Base-by-base conservation (phyloP, 1,284 basidiomycete genomes). In the Pseudozyma tsukubaensis region DNA sequence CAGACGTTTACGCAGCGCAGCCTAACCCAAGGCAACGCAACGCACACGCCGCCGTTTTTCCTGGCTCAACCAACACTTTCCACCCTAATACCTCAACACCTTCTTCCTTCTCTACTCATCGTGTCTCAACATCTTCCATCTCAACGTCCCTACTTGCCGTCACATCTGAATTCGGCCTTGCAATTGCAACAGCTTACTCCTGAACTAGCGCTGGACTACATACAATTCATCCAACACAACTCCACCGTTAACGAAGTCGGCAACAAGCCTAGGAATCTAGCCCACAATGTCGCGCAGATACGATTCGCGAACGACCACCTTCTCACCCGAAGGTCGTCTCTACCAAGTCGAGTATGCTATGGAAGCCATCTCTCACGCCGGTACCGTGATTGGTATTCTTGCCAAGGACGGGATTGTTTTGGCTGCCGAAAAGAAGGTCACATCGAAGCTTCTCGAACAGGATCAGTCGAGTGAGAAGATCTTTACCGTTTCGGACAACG, bases 371-470 rank as follows among this genome's bases (percentile, higher is more conserved):
- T 95, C 94, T 32, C 94, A 96, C 82, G 95, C 94, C 32, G 95
- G 95, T 71, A 95, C 94, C 14, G 94, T 97, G 47, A 89, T 98
- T 34, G 94, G 94, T 43, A 92, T 97, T 58, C 88, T 97, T n/a
- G 93, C 94, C 19, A 94, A 92, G 77, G 85, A 72, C 50, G 96
- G 97, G 1, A 93, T 99, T 40, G 94, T 98, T 2, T 89, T 99
- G n/a, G 96, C 94, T 0, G 96, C 96, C 8, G 96, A 99, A 88
- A 99, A 99, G 90, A 97, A 97, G 87, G 94, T 99, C 43, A 98
- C 97, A 0, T 94, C 94, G 51, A 99, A 99, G 86, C 90, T 99
- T 48, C 89, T 99, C 64, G 96, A 99, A 57, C 94, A 94, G 85
- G 93, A 93, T 43, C 82, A 80, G 18, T 96, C 94, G 78, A 94